phyloP scores from a whole-genome alignment of 2,329 filamentous ascomycete species.

The Penicillium brevicompactum region DNA sequence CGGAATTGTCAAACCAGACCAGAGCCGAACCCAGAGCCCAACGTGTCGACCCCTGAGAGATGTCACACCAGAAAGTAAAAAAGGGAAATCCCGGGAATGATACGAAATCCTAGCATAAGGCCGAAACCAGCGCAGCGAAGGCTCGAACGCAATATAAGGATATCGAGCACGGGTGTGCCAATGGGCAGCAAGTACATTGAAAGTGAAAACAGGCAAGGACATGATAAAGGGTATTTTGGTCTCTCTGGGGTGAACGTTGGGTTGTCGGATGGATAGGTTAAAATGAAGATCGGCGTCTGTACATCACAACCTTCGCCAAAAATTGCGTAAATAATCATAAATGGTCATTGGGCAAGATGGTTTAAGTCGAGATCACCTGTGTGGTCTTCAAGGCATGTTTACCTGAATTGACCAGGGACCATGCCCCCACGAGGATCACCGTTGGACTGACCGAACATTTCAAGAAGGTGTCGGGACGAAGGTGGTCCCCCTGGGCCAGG shows the following conservation, averaged over 20 bases:
- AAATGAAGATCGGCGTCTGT: constrained; percentile 8
- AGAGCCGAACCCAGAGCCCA: constrained; percentile 5
- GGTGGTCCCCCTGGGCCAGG: constrained; percentile 41
- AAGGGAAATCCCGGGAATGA: constrained; percentile 5
- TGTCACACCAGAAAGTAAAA: constrained; percentile 8
- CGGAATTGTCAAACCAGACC: neutral
- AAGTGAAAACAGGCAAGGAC: neutral
- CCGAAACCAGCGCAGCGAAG: constrained; percentile 16
- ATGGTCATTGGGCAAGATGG: constrained; percentile 12
- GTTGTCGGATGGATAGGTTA: constrained; percentile 8
- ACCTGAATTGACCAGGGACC: constrained; percentile 41
- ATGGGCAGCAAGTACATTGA: constrained; percentile 19
- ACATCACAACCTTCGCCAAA: constrained; percentile 11
- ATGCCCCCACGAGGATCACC: constrained; percentile 40
- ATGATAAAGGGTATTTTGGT: constrained; percentile 16
- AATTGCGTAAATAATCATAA: constrained; percentile 16
- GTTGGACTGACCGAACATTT: constrained; percentile 46
- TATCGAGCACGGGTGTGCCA: constrained; percentile 12
- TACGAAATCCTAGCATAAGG: constrained; percentile 11
- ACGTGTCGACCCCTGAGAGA: constrained; percentile 11
- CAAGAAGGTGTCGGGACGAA: constrained; percentile 44
- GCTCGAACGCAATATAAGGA: constrained; percentile 11
- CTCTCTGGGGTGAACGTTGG: constrained; percentile 18
- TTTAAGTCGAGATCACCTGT: neutral
- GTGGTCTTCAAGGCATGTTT: constrained; percentile 12